These are phyloP conservation scores for Vitis amurensis DNA, from an alignment of 164 flowering plant genomes.

Conservation along the genomic window DNA sequence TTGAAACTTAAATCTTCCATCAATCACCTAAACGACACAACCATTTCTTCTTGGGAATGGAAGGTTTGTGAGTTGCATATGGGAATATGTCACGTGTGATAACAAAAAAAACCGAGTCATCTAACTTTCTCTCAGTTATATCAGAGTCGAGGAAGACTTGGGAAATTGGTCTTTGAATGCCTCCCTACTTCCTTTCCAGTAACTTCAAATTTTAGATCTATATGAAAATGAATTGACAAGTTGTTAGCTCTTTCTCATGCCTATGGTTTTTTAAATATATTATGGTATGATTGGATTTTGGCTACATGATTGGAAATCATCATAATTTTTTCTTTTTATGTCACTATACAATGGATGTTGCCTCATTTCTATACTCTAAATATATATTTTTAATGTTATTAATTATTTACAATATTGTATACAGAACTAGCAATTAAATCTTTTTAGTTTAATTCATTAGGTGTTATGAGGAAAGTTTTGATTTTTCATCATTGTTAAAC, in stretches of 20 bases:
- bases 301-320: too few species aligned
- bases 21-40: constrained; percentile 4
- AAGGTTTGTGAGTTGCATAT: constrained; percentile 1
- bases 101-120: background rate
- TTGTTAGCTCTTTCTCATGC: background rate
- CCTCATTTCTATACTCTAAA: too few species aligned
- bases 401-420: too few species aligned
- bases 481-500: too few species aligned
- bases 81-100: background rate
- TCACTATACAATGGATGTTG: too few species aligned
- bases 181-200: background rate
- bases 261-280: too few species aligned
- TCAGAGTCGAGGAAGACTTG: background rate
- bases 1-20: constrained; percentile 5
- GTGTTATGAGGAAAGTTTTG: too few species aligned
- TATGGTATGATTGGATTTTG: too few species aligned
- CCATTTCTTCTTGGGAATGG: background rate
- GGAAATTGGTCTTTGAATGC: constrained; percentile 5
- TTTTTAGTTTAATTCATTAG: too few species aligned
- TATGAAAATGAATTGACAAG: background rate
- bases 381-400: too few species aligned
- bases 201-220: background rate
- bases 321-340: too few species aligned
- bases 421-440: too few species aligned
- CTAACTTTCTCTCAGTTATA: background rate